Percentiles rank a stretch among this genome's conserved stretches.
Evolutionary conservation across 768 basidiomycete genomes (phyloP).

Genomic region (Trichaptum fuscoviolaceum): DNA sequence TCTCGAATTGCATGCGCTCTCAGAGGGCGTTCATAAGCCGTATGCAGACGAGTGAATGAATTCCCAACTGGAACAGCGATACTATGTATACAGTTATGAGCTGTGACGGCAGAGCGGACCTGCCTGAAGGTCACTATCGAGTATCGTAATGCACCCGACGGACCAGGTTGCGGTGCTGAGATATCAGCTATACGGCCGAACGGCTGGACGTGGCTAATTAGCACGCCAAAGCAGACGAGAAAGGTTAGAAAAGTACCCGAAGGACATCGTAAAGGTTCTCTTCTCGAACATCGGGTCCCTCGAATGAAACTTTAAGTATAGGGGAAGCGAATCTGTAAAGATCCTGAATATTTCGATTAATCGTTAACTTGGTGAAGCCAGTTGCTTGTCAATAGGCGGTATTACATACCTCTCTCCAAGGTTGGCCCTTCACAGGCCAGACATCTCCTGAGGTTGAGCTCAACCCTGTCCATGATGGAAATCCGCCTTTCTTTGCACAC

Average conservation of each 20-base stretch:
- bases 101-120: slow-evolving; percentile 67
- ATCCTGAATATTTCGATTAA: slow-evolving; percentile 47
- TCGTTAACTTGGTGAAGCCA: no score
- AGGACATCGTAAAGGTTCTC: slow-evolving; percentile 74
- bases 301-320: slow-evolving; percentile 73
- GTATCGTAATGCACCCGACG: slow-evolving; percentile 62
- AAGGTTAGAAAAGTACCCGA: slow-evolving; percentile 43
- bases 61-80: slow-evolving; percentile 29
- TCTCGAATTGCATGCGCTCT: slow-evolving; percentile 62
- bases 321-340: slow-evolving; percentile 76
- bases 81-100: slow-evolving; percentile 79
- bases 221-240: slow-evolving; percentile 3
- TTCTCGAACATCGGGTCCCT: slow-evolving; percentile 83
- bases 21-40: slow-evolving; percentile 58
- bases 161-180: slow-evolving; percentile 48
- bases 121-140: slow-evolving; percentile 58
- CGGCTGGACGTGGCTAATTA: slow-evolving; percentile 40
- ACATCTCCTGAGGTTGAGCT: slow-evolving; percentile 35
- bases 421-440: slow-evolving; percentile 73
- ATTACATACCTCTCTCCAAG: slow-evolving; percentile 69
- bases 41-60: slow-evolving; percentile 41
- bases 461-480: slow-evolving; percentile 60
- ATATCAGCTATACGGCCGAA: slow-evolving; percentile 79
- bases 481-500: slow-evolving; percentile 43
- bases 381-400: not conserved